Evolutionary conservation across 768 basidiomycete genomes (phyloP), one percentile per base, ranked within the genome.

Genomic region (Pulveroboletus sp.): DNA sequence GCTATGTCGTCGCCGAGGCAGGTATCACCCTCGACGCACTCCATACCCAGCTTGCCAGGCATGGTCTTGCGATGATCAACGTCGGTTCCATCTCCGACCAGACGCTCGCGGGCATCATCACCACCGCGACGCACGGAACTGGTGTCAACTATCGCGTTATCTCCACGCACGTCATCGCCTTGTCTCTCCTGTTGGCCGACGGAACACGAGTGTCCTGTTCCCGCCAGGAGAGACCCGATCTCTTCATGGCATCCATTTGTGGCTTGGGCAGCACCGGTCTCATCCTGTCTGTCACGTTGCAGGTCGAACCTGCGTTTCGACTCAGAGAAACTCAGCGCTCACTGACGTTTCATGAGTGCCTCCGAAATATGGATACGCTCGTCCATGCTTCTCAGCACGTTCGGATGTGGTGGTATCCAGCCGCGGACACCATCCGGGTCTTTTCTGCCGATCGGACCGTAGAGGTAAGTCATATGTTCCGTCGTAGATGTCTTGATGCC

Each of bases 71-170:
- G 35, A 85, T 99, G 81, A 83, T 79, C 62, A 95, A 89, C 69
- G 77, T 97, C 53, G 96, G 96, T 32, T 94, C 93, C 27, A 97
- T 99, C 61, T 95, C 93, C 32, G 93, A 96, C 66, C 95, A 97
- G 68, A 91, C 93, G 4, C 77, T 99, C 56, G 94, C 82, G 26
- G 96, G 96, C 39, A 81, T 93, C 59, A 76, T 98, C 61, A 84
- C 92, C 13, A 99, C 96, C 54, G 92, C 92, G 8, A 94, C 94
- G 0, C 96, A 99, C 74, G 96, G 94, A 46, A 84, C 90, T 11
- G 95, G 96, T 37, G 74, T 87, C 51, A 63, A 70, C 39, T 94
- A 79, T 70, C 81, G 82, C 47, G 88, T 91, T 54, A 80, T 97
- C 55, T 91, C 92, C 10, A 84, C 84, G 17, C 80, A 86, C 56